Evolutionary conservation across 164 flowering plant species (phyloP).

Genomic region (Umbellularia californica): DNA sequence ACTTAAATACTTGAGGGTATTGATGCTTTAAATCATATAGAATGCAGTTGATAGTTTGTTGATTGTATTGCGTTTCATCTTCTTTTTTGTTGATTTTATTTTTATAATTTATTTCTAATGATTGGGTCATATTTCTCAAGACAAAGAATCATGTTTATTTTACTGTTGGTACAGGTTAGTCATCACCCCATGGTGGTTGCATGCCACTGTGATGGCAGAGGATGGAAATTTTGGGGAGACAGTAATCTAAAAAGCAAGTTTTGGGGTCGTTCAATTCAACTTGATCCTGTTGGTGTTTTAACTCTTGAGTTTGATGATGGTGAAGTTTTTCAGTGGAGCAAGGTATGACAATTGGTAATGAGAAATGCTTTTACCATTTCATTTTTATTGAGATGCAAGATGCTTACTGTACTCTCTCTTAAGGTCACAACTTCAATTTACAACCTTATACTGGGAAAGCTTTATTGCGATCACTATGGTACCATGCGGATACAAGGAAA

Average conservation of each 20-base stretch:
- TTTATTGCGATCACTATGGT: slow-evolving; percentile 80
- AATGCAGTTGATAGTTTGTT: neutral
- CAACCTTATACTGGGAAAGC: slow-evolving; percentile 76
- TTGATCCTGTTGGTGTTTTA: slow-evolving; percentile 71
- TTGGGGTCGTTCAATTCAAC: slow-evolving; percentile 89
- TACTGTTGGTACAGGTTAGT: slow-evolving; percentile 28
- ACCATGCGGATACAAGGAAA: slow-evolving; percentile 73
- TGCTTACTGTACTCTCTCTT: slow-evolving; percentile 4
- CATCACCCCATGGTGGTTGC: slow-evolving; percentile 47
- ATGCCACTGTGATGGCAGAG: slow-evolving; percentile 64
- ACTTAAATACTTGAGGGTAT: neutral
- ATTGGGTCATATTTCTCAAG: neutral
- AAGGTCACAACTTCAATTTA: slow-evolving; percentile 85
- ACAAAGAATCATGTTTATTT: neutral
- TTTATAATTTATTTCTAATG: neutral
- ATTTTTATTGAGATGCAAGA: neutral
- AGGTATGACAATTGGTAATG: slow-evolving; percentile 32
- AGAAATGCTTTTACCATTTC: neutral
- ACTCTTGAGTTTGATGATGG: slow-evolving; percentile 82
- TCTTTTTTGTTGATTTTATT: neutral
- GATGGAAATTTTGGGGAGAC: slow-evolving; percentile 90
- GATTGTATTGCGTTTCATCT: neutral
- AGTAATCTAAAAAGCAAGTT: slow-evolving; percentile 75
- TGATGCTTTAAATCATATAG: neutral
- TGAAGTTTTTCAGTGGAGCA: slow-evolving; percentile 67